phyloP scores from a whole-genome alignment of 2,329 filamentous ascomycete species.

The Microdochium trichocladiopsis region DNA sequence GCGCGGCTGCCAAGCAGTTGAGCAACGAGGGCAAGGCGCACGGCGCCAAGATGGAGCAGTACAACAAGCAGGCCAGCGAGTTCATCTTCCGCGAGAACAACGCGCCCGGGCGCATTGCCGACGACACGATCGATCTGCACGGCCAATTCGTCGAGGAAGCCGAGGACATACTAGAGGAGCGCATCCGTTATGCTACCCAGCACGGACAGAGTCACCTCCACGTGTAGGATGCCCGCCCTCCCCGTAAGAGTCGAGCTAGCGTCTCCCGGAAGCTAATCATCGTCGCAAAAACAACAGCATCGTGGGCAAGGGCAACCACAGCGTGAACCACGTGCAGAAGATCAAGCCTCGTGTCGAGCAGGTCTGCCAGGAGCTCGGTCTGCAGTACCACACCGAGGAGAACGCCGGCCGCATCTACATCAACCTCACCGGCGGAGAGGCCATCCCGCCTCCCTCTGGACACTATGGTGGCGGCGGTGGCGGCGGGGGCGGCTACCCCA shows the following conservation, averaged over 20 bases:
- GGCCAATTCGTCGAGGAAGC: slow-evolving; percentile 94
- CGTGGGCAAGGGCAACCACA: slow-evolving; percentile 93
- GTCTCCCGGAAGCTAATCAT: neutral
- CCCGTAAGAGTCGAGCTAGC: neutral
- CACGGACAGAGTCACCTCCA: slow-evolving; percentile 77
- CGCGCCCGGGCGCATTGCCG: slow-evolving; percentile 61
- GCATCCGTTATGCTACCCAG: slow-evolving; percentile 70
- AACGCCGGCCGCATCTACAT: slow-evolving; percentile 88
- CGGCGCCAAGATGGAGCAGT: slow-evolving; percentile 75
- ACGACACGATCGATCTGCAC: slow-evolving; percentile 88
- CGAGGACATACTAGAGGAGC: slow-evolving; percentile 78
- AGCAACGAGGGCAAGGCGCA: slow-evolving; percentile 75
- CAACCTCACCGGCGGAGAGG: slow-evolving; percentile 69
- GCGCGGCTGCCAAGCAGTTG: slow-evolving; percentile 73
- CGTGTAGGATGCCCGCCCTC: slow-evolving; percentile 43
- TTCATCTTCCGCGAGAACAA: slow-evolving; percentile 97
- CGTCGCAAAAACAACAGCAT: slow-evolving; percentile 41
- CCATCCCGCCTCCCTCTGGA: slow-evolving; percentile 38
- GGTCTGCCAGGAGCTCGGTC: slow-evolving; percentile 73
- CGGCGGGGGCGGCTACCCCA: slow-evolving; percentile 22
- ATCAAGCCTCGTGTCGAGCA: slow-evolving; percentile 92
- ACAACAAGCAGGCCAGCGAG: slow-evolving; percentile 86
- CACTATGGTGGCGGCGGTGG: slow-evolving; percentile 30
- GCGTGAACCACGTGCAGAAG: slow-evolving; percentile 74
- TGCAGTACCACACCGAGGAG: slow-evolving; percentile 76